Evolutionary conservation across 345 rosid genomes (phyloP).

Genomic region (Camelina laxa): DNA sequence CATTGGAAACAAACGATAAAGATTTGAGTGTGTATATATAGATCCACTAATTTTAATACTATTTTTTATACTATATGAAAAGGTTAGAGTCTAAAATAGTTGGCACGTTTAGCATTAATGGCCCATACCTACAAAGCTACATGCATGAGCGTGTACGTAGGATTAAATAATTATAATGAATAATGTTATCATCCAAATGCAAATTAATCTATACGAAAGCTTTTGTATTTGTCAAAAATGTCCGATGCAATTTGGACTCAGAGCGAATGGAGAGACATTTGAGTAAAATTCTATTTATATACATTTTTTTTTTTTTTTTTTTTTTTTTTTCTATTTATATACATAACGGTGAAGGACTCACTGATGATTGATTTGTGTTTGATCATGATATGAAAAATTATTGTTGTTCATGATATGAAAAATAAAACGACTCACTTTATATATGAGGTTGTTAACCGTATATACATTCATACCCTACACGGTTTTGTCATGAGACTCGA

Average conservation of each 20-base stretch:
- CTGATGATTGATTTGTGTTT: background rate
- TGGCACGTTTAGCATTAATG: conserved; percentile 10
- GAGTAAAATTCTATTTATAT: background rate
- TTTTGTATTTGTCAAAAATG: background rate
- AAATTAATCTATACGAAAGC: background rate
- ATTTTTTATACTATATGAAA: background rate
- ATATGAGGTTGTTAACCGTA: background rate
- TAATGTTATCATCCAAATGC: background rate
- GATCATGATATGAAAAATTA: background rate
- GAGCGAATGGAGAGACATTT: background rate
- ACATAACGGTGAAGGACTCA: background rate
- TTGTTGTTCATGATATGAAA: background rate
- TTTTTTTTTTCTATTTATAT: background rate
- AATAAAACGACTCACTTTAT: background rate
- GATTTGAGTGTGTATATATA: background rate
- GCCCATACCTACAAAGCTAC: background rate
- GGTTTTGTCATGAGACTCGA: background rate
- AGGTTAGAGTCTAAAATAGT: background rate
- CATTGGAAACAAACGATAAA: conserved; percentile 18
- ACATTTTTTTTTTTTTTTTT: too few species aligned
- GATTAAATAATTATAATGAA: background rate
- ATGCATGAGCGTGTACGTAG: background rate
- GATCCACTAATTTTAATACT: background rate
- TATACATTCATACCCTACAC: background rate
- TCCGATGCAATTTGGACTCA: background rate